Percentiles rank a stretch among this genome's conserved stretches.
Conservation (phyloP, 2,329 filamentous ascomycete species). For the Apiospora phragmitis region DNA sequence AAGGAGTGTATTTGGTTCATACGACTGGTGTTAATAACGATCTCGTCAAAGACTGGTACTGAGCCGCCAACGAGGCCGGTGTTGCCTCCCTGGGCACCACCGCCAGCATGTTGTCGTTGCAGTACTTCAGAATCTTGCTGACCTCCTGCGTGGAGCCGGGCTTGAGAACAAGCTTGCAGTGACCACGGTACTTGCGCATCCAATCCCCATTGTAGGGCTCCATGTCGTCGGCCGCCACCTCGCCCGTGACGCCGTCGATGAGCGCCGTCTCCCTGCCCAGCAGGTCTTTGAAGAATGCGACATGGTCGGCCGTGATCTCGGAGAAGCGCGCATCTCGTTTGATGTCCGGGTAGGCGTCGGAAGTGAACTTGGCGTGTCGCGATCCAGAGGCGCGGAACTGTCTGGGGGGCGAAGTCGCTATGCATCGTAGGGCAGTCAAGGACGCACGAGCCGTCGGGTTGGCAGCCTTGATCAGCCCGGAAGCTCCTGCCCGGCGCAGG, state of each 20-base stretch:
- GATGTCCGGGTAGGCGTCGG: conserved; percentile 81
- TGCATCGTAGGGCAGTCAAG: conserved; percentile 18
- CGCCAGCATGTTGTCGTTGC: conserved; percentile 87
- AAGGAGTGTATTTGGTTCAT: conserved; percentile 93
- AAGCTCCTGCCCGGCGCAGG: conserved; percentile 25
- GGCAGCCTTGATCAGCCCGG: conserved; percentile 17
- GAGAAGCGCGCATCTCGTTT: conserved; percentile 77
- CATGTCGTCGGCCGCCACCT: conserved; percentile 73
- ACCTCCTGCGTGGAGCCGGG: conserved; percentile 84
- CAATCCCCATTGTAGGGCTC: conserved; percentile 95
- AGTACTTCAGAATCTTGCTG: conserved; percentile 88
- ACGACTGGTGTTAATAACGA: conserved; percentile 84
- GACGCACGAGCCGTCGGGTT: conserved; percentile 1
- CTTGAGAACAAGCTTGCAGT: conserved; percentile 83
- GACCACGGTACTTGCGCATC: conserved; percentile 98
- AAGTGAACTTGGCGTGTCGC: conserved; percentile 69
- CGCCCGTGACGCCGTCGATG: conserved; percentile 77
- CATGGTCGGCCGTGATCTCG: conserved; percentile 74
- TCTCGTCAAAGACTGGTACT: conserved; percentile 97
- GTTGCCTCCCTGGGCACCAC: conserved; percentile 96
- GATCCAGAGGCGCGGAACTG: conserved; percentile 26
- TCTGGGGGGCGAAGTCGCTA: conserved; percentile 29
- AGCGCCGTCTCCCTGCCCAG: conserved; percentile 78
- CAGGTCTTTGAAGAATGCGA: conserved; percentile 78
- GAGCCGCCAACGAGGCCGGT: conserved; percentile 94